Percentiles rank a stretch among this genome's conserved stretches.
These are phyloP conservation scores for Crucibulum cyathiforme DNA, from an alignment of 1,284 basidiomycete species.

Conservation along the genomic window DNA sequence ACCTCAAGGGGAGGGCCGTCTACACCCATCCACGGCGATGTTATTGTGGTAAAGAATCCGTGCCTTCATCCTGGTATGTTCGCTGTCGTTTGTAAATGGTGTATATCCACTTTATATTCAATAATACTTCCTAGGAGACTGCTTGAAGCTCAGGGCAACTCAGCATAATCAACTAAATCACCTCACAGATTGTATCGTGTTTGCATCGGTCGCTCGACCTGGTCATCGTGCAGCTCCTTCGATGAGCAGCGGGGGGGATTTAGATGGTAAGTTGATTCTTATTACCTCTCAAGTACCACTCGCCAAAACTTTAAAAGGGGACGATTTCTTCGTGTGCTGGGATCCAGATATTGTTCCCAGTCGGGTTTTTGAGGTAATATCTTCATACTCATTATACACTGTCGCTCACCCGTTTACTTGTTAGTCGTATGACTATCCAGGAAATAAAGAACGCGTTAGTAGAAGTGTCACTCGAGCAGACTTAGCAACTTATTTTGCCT, in stretches of 20 bases:
- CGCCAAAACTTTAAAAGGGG: conserved; percentile 44
- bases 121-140: conserved; percentile 52
- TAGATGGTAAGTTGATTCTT: conserved; percentile 49
- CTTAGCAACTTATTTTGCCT: conserved; percentile 66
- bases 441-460: conserved; percentile 57
- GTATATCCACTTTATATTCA: background rate
- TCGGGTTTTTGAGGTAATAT: conserved; percentile 54
- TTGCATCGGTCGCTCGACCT: conserved; percentile 59
- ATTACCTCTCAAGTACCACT: background rate
- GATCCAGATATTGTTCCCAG: conserved; percentile 66
- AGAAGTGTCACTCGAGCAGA: conserved; percentile 57
- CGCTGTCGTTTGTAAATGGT: too few species aligned
- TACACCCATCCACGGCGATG: conserved; percentile 63
- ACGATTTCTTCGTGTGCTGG: conserved; percentile 73
- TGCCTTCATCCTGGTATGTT: conserved; percentile 66
- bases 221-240: conserved; percentile 67
- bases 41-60: conserved; percentile 70
- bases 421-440: conserved; percentile 70
- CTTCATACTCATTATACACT: background rate
- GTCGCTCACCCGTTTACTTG: background rate
- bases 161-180: conserved; percentile 54
- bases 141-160: conserved; percentile 66
- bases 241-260: conserved; percentile 72
- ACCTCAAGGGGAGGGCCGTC: conserved; percentile 54
- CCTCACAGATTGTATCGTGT: conserved; percentile 70